Conservation (phyloP, 2,329 filamentous ascomycete genomes). For the Aspergillus tamarii region DNA sequence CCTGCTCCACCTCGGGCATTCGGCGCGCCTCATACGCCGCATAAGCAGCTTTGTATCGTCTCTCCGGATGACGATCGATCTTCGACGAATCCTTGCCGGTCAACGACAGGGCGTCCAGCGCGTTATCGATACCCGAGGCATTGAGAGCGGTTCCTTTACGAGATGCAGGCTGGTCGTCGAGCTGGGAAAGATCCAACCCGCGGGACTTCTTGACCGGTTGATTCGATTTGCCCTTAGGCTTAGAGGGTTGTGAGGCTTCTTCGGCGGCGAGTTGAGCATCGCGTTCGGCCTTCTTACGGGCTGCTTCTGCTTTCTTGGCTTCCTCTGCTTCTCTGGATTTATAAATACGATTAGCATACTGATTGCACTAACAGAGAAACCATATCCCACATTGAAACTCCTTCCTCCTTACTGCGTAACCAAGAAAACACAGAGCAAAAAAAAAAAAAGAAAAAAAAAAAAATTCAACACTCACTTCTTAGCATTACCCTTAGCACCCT, state of each 20-base stretch:
- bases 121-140: constrained; percentile 89
- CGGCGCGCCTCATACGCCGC: constrained; percentile 79
- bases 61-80: constrained; percentile 86
- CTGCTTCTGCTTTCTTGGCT: constrained; percentile 78
- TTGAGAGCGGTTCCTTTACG: constrained; percentile 65
- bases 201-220: constrained; percentile 46
- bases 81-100: constrained; percentile 63
- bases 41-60: constrained; percentile 83
- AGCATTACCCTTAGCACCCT: constrained; percentile 79
- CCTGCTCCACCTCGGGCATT: constrained; percentile 80
- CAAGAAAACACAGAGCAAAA: not conserved
- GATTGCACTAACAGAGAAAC: not conserved
- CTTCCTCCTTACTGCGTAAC: not conserved
- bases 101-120: constrained; percentile 81
- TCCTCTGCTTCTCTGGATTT: constrained; percentile 74
- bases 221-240: constrained; percentile 61
- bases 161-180: constrained; percentile 63
- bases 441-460: too few relatives aligned
- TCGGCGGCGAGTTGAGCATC: constrained; percentile 83
- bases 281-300: constrained; percentile 88
- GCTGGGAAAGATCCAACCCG: constrained; percentile 74
- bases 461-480: constrained; percentile 72
- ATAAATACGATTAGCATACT: not conserved
- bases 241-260: constrained; percentile 67
- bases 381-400: not conserved